Evolutionary conservation across 305 asterid genomes (phyloP).

Genomic region (Fraxinus sp.): DNA sequence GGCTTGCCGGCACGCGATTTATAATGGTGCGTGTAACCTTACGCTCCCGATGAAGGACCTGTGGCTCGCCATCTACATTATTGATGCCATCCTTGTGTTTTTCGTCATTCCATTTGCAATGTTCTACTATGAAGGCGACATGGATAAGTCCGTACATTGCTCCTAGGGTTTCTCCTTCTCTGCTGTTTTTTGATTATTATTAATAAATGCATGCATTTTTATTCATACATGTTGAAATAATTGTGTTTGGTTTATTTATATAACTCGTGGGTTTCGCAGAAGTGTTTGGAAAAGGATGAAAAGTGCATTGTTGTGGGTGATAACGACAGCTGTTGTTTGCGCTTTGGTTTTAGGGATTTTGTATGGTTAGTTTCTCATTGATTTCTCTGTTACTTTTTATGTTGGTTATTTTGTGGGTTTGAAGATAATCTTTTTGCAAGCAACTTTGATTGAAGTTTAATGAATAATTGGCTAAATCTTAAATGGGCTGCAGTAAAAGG

Average conservation of each 20-base stretch:
- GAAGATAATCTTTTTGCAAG: not conserved
- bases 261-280: constrained; percentile 48
- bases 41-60: constrained; percentile 96
- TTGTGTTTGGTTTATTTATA: constrained; percentile 4
- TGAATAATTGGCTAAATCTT: not conserved
- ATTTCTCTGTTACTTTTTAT: not conserved
- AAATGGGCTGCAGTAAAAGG: constrained; percentile 9
- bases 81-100: constrained; percentile 85
- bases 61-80: constrained; percentile 90
- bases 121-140: constrained; percentile 98
- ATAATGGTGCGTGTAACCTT: constrained; percentile 87
- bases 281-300: constrained; percentile 78
- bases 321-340: constrained; percentile 76
- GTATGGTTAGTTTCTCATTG: constrained; percentile 55
- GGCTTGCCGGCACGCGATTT: constrained; percentile 92
- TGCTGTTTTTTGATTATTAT: not conserved
- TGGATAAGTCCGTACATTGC: constrained; percentile 64
- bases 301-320: constrained; percentile 85
- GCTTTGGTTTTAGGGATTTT: constrained; percentile 81
- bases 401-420: constrained; percentile 10
- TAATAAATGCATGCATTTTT: not conserved
- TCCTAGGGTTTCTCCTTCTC: not conserved
- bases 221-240: constrained; percentile 3
- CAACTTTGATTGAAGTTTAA: not conserved
- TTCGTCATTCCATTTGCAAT: constrained; percentile 92